A percentile compares a stretch with the other conserved stretches of the same genome.
Conservation (phyloP, 805 yeast genomes). For the Diddensiella santjacobensis region DNA sequence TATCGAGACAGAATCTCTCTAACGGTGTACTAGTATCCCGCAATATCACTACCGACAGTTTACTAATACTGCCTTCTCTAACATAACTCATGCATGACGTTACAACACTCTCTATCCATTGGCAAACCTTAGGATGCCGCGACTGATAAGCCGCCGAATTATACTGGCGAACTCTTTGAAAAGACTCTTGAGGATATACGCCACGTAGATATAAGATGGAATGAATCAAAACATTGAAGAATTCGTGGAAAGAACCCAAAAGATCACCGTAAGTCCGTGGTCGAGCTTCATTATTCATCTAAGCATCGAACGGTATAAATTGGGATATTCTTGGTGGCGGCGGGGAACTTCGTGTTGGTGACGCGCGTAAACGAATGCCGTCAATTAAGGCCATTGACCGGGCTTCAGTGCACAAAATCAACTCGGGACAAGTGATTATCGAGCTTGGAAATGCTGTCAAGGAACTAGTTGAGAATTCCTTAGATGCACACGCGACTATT, state of each 20-base stretch:
- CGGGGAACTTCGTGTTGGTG: not conserved
- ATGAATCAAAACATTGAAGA: slow-evolving; percentile 49
- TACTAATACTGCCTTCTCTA: slow-evolving; percentile 30
- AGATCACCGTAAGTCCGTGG: slow-evolving; percentile 12
- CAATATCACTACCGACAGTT: slow-evolving; percentile 39
- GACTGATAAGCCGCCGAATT: slow-evolving; percentile 41
- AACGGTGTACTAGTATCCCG: slow-evolving; percentile 24
- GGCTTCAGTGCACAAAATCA: slow-evolving; percentile 65
- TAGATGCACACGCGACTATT: slow-evolving; percentile 71
- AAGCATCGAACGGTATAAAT: not conserved
- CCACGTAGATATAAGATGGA: slow-evolving; percentile 50
- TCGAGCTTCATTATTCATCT: not conserved
- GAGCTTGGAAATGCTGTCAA: slow-evolving; percentile 75
- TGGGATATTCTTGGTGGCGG: not conserved
- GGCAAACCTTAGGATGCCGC: slow-evolving; percentile 46
- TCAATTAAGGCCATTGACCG: slow-evolving; percentile 40
- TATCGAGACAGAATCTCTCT: slow-evolving; percentile 40
- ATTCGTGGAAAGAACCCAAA: slow-evolving; percentile 40
- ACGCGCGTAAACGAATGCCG: not conserved
- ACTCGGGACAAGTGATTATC: slow-evolving; percentile 90
- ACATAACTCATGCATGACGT: slow-evolving; percentile 25
- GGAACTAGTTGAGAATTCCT: slow-evolving; percentile 80
- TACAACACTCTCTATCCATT: slow-evolving; percentile 42
- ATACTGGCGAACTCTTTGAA: slow-evolving; percentile 41
- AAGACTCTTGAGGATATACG: slow-evolving; percentile 53